Base-by-base conservation (phyloP, 202 grass and related monocot species). In the Carex sylvatica region DNA sequence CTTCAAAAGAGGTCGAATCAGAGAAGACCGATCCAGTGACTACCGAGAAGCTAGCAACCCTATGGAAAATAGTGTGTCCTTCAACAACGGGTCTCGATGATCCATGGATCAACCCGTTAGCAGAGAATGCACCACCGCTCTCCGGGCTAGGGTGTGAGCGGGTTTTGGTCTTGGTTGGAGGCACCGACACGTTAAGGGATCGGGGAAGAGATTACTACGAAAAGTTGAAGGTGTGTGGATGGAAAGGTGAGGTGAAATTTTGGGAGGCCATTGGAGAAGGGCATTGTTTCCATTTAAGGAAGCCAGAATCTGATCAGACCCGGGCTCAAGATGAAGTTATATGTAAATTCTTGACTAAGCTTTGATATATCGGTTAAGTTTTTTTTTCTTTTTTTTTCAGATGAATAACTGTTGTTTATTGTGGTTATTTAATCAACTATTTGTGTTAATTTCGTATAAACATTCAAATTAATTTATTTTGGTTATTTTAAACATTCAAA, bases 41-140 rank as follows among this genome's bases (percentile, higher is more conserved):
- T 20, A 61, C 76, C 0, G 44, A 80, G 71, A 85, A 61, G 10
- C 51, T 92, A 58, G 81, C 69, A 24, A 68, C 49, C 49, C 26
- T 94, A 84, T 94, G 92, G 92, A 55, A 72, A 40, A 70, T 73
- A n/a, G 74, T 91, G 26, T 88, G 84, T 84, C 85, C 92, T n/a
- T 24, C 46, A 16, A 84, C 83, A 49, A 53, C 52, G n/a, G 87
- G 85, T 24, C 80, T 85, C 1, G 85, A 88, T 44, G 88, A 94
- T 61, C 87, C 89, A 6, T 80, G 65, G 87, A 92, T 94, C 81
- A 92, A 92, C 65, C 88, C 84, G 31, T 87, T 93, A 56, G 82
- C 60, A 24, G 72, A 49, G 6, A 84, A 53, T 74, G 83, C 86
- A 56, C 86, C 83, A 59, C 15, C 9, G 16, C 38, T 91, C 33